A percentile compares a stretch with the other conserved stretches of the same genome.
These are phyloP conservation scores for Trichosanthes truncata DNA, from an alignment of 306 rosid genomes.

Conservation along the genomic window DNA sequence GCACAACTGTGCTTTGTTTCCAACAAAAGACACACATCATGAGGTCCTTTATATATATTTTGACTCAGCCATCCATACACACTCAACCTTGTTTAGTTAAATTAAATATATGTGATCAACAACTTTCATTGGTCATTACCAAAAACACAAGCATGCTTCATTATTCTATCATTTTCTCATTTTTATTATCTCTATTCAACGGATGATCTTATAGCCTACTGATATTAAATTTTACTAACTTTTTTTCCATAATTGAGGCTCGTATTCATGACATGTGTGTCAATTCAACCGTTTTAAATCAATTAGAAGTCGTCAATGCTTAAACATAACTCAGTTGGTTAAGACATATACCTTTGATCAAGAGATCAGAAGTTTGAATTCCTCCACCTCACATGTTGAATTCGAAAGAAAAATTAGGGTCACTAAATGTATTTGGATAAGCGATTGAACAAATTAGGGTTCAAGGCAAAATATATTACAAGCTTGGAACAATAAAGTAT, in stretches of 20 bases:
- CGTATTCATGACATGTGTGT: neutral
- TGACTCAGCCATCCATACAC: conserved; percentile 5
- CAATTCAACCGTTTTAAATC: neutral
- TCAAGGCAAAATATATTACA: neutral
- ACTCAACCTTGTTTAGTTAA: conserved; percentile 2
- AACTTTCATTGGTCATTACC: neutral
- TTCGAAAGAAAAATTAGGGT: too few relatives aligned
- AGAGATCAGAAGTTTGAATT: too few relatives aligned
- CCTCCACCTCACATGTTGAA: too few relatives aligned
- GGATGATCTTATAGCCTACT: neutral
- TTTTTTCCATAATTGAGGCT: neutral
- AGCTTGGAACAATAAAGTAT: neutral
- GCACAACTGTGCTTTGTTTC: conserved; percentile 2
- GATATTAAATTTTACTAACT: neutral
- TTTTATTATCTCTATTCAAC: neutral
- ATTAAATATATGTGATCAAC: neutral
- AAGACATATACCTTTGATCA: too few relatives aligned
- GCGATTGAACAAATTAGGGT: neutral
- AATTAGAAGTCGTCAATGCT: too few relatives aligned
- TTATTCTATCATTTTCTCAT: neutral
- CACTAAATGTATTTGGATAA: neutral
- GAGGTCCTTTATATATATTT: neutral
- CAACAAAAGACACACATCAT: conserved; percentile 4
- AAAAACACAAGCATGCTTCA: conserved; percentile 5
- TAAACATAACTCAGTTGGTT: too few relatives aligned